These are phyloP conservation scores for Colletotrichum salicis DNA, from an alignment of 2,329 filamentous ascomycete species.

Conservation along the genomic window DNA sequence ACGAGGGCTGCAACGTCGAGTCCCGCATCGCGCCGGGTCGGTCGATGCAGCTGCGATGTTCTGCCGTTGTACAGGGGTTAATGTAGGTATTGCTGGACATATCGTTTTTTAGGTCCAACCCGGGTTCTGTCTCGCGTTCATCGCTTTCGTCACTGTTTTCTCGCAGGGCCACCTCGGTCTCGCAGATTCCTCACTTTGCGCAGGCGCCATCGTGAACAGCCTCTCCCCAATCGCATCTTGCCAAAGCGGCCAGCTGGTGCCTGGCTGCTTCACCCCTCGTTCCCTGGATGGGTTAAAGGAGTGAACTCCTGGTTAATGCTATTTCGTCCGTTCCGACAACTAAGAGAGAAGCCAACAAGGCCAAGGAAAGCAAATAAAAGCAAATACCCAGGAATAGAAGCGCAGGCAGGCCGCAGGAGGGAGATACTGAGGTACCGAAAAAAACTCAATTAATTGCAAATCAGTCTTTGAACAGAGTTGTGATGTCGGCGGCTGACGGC, in stretches of 20 bases:
- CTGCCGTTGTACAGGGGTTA: not conserved
- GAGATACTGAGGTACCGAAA: not conserved
- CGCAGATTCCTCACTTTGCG: not conserved
- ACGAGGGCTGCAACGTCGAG: not conserved
- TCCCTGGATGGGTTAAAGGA: not conserved
- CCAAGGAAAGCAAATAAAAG: not conserved
- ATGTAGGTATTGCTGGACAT: not conserved
- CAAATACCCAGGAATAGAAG: not conserved
- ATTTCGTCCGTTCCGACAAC: not conserved
- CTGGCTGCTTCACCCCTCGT: not conserved
- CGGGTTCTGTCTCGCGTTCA: conserved; percentile 7
- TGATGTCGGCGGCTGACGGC: not conserved
- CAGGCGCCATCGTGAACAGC: not conserved
- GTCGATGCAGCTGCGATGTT: not conserved
- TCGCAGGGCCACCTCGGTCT: not conserved
- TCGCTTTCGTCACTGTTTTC: not conserved
- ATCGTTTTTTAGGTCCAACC: not conserved
- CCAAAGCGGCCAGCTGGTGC: not conserved
- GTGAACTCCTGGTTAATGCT: not conserved
- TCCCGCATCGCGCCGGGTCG: conserved; percentile 3
- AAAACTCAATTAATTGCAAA: conserved; percentile 17
- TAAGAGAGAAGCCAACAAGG: not conserved
- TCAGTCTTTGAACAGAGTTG: not conserved
- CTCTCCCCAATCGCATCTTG: conserved; percentile 8
- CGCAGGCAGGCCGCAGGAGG: not conserved